phyloP scores from a whole-genome alignment of 2,329 filamentous ascomycete genomes.

The Phaeophleospora eucalypticola region DNA sequence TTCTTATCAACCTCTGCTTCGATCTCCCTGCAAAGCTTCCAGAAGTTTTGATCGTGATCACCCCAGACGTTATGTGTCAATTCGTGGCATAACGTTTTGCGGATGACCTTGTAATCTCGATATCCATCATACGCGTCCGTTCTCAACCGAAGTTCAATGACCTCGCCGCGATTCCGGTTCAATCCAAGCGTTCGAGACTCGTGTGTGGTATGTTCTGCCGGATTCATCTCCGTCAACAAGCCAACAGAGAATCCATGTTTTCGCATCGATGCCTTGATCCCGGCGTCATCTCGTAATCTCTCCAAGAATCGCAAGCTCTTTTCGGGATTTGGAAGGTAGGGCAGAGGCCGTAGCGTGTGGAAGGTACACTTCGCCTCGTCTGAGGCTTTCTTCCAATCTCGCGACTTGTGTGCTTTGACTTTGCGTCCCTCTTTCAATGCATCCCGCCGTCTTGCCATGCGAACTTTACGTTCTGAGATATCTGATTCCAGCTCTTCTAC shows the following conservation, averaged over 20 bases:
- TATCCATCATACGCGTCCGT: constrained; percentile 95
- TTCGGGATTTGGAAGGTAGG: constrained; percentile 71
- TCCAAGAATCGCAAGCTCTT: constrained; percentile 68
- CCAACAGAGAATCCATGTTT: constrained; percentile 81
- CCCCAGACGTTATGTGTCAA: constrained; percentile 86
- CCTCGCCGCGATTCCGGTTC: constrained; percentile 82
- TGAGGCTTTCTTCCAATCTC: constrained; percentile 46
- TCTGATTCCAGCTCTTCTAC: constrained; percentile 54
- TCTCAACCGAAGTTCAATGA: constrained; percentile 83
- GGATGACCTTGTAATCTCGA: constrained; percentile 84
- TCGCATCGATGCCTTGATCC: constrained; percentile 78
- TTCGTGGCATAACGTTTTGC: constrained; percentile 91
- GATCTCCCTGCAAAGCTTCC: constrained; percentile 81
- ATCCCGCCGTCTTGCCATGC: constrained; percentile 39
- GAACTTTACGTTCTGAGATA: constrained; percentile 47
- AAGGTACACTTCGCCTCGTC: constrained; percentile 77
- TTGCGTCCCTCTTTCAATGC: constrained; percentile 39
- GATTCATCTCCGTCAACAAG: constrained; percentile 93
- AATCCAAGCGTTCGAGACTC: constrained; percentile 79
- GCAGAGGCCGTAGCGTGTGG: constrained; percentile 67
- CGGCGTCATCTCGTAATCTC: constrained; percentile 74
- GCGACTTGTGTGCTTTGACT: constrained; percentile 31
- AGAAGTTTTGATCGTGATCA: constrained; percentile 81
- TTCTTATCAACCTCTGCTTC: constrained; percentile 77
- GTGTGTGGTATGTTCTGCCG: constrained; percentile 73